Percentiles rank a stretch among this genome's conserved stretches.
Conservation (phyloP, 192 early-diverging fungal genomes). For the Backusella psychrophila region DNA sequence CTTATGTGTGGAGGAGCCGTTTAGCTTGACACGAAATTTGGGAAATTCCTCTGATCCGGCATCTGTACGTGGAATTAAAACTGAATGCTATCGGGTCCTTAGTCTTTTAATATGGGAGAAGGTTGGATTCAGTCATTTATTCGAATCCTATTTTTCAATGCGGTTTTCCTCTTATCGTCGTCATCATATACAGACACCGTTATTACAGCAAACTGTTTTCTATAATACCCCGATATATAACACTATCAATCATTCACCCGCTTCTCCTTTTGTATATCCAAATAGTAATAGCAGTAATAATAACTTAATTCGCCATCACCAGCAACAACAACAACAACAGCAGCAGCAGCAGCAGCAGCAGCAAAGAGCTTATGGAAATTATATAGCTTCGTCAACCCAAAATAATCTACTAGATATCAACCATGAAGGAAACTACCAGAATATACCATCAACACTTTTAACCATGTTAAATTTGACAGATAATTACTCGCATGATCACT, state of each 20-base stretch:
- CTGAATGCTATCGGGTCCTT: constrained; percentile 77
- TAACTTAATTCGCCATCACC: background rate
- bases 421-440: background rate
- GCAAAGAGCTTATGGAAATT: background rate
- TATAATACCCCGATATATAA: background rate
- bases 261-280: background rate
- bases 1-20: constrained; percentile 94
- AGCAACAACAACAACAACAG: background rate
- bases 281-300: background rate
- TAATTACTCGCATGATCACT: background rate
- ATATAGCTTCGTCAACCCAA: background rate
- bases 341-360: background rate
- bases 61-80: constrained; percentile 71
- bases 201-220: background rate
- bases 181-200: background rate
- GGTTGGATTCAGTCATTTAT: background rate
- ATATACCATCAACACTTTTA: background rate
- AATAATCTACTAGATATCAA: background rate
- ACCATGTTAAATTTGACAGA: background rate
- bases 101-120: constrained; percentile 8
- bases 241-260: background rate
- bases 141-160: background rate
- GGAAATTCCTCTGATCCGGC: constrained; percentile 84
- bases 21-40: constrained; percentile 83
- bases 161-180: background rate